Percentiles rank a stretch among this genome's conserved stretches.
These are phyloP conservation scores for Tylopilus vinaceipallidus DNA, from an alignment of 768 basidiomycete genomes.

Conservation along the genomic window DNA sequence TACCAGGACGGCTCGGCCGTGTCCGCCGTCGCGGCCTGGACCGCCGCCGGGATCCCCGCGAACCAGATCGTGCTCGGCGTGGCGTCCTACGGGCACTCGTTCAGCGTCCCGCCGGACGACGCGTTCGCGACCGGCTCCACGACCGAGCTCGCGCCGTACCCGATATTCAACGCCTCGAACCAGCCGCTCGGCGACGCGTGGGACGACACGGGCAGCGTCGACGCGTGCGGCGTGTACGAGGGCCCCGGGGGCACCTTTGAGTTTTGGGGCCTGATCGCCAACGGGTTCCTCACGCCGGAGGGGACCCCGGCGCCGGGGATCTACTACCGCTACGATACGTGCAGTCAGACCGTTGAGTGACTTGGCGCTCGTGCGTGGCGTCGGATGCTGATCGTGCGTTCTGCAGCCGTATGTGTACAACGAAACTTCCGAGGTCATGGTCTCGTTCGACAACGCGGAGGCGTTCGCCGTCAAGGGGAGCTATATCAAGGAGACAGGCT, in stretches of 20 bases:
- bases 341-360: conserved; percentile 66
- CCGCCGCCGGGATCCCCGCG: conserved; percentile 68
- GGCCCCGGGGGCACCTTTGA: conserved; percentile 53
- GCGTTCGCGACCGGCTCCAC: conserved; percentile 38
- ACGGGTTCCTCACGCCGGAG: conserved; percentile 45
- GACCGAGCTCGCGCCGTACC: conserved; percentile 43
- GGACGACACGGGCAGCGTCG: conserved; percentile 45
- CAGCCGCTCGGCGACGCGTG: conserved; percentile 55
- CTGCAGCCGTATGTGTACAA: conserved; percentile 66
- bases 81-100: conserved; percentile 81
- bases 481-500: conserved; percentile 49
- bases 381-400: background rate
- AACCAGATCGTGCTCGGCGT: conserved; percentile 76
- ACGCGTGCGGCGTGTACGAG: conserved; percentile 52
- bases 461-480: conserved; percentile 60
- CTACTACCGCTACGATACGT: conserved; percentile 52
- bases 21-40: conserved; percentile 73
- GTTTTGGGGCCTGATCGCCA: conserved; percentile 61
- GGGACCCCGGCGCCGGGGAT: conserved; percentile 41
- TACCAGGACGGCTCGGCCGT: conserved; percentile 73
- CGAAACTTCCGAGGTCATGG: conserved; percentile 45
- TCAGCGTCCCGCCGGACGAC: conserved; percentile 36
- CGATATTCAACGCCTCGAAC: conserved; percentile 43
- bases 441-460: conserved; percentile 59
- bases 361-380: too few species aligned